Evolutionary conservation across 139 green algal species (phyloP).

Genomic region (Spirogloea muscicola): DNA sequence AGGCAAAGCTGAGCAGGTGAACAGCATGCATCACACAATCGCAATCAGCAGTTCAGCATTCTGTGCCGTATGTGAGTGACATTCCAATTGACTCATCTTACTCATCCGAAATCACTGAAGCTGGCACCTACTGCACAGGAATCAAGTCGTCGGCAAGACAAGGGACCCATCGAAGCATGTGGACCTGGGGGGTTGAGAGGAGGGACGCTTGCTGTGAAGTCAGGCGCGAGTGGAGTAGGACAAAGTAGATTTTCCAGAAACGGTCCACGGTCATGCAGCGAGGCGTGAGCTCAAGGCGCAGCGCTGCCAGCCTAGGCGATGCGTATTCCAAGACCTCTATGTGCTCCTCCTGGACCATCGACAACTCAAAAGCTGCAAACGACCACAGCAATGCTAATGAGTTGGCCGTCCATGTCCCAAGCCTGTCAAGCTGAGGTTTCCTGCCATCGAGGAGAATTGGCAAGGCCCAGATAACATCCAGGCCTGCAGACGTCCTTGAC

Average conservation of each 20-base stretch:
- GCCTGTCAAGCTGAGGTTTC: too few species aligned
- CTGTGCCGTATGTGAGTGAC: too few species aligned
- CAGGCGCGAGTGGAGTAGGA: conserved; percentile 36
- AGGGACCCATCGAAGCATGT: too few species aligned
- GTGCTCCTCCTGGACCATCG: conserved; percentile 33
- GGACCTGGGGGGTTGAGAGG: conserved; percentile 35
- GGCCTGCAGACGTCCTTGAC: too few species aligned
- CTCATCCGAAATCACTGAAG: neutral
- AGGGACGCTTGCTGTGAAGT: neutral
- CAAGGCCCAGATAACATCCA: too few species aligned
- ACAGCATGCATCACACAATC: too few species aligned
- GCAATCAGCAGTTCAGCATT: neutral
- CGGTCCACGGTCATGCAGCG: conserved; percentile 25
- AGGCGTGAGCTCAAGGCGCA: conserved; percentile 33
- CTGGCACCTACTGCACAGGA: neutral
- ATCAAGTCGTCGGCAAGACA: neutral
- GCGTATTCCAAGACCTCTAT: conserved; percentile 15
- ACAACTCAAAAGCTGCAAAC: conserved; percentile 35
- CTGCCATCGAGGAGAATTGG: too few species aligned
- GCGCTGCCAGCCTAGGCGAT: conserved; percentile 13
- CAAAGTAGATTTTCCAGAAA: conserved; percentile 50
- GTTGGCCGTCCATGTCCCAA: too few species aligned
- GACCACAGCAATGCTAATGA: neutral
- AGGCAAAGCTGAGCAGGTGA: too few species aligned
- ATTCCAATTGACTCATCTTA: neutral